phyloP scores from a whole-genome alignment of 2,329 filamentous ascomycete genomes.

The Aspergillus fructus region DNA sequence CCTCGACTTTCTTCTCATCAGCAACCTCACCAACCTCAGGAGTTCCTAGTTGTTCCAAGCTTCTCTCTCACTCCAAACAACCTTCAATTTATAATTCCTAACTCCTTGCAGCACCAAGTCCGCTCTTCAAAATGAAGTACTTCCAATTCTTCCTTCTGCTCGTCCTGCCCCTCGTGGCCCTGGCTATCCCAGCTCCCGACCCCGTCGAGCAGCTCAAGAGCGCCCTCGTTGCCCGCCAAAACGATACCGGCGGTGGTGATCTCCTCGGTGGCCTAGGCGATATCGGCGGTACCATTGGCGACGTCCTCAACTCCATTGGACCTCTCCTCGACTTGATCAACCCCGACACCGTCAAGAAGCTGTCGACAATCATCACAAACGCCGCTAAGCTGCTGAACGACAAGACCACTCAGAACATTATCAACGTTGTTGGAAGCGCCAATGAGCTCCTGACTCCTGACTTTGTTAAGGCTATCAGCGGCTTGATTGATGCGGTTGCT shows the following conservation, averaged over 20 bases:
- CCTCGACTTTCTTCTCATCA: not conserved
- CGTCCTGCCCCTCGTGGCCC: not conserved
- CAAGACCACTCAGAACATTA: not conserved
- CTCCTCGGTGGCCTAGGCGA: not conserved
- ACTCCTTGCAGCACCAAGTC: not conserved
- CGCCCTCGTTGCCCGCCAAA: not conserved
- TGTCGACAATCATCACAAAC: not conserved
- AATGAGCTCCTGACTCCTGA: not conserved
- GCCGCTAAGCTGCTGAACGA: not conserved
- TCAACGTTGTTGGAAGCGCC: not conserved
- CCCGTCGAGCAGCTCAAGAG: not conserved
- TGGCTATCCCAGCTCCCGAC: not conserved
- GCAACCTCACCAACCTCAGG: constrained; percentile 1
- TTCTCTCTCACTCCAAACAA: not conserved
- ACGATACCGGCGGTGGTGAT: not conserved
- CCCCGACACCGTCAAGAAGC: not conserved
- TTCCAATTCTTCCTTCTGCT: not conserved
- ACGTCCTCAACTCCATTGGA: not conserved
- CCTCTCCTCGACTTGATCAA: not conserved
- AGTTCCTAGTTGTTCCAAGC: not conserved
- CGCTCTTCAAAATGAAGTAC: not conserved
- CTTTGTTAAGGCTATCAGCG: not conserved
- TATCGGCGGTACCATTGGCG: not conserved
- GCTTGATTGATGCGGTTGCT: constrained; percentile 2
- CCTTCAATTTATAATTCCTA: not conserved